Percentiles rank a stretch among this genome's conserved stretches.
These are phyloP conservation scores for Anisodus tanguticus DNA, from an alignment of 257 asterid species.

Conservation along the genomic window DNA sequence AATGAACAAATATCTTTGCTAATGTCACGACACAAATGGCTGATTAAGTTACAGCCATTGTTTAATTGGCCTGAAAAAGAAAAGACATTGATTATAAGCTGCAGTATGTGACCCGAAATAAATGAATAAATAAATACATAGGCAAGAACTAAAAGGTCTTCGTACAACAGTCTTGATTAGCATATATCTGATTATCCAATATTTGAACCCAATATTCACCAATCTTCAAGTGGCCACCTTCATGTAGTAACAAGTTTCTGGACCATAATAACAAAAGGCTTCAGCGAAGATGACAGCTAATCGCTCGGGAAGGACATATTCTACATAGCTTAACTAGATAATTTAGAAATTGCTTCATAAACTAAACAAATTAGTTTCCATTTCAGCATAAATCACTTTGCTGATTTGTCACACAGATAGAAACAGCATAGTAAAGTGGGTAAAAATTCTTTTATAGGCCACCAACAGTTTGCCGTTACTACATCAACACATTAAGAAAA, in stretches of 20 bases:
- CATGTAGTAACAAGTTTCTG: conserved; percentile 69
- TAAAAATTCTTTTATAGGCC: not conserved
- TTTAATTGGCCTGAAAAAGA: conserved; percentile 35
- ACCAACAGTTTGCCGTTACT: not conserved
- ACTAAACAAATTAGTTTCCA: not conserved
- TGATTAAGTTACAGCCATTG: conserved; percentile 10
- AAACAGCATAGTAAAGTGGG: not conserved
- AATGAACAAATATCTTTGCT: conserved; percentile 56
- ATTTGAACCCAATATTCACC: conserved; percentile 70
- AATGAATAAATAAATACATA: not conserved
- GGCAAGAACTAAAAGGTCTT: not conserved
- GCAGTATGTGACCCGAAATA: conserved; percentile 17
- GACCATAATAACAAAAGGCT: conserved; percentile 9
- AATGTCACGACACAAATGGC: conserved; percentile 39
- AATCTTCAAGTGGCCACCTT: conserved; percentile 64
- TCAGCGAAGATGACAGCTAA: conserved; percentile 23
- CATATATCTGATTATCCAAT: conserved; percentile 57
- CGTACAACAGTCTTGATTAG: conserved; percentile 53
- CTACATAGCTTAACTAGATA: not conserved
- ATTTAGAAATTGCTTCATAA: conserved; percentile 17
- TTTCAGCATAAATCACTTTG: not conserved
- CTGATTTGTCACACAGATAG: not conserved
- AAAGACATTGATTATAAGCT: not conserved
- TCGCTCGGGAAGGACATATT: not conserved
- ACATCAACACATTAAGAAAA: not conserved